Evolutionary conservation across 441 rosid genomes (phyloP).

Genomic region (Populus trichocarpa): DNA sequence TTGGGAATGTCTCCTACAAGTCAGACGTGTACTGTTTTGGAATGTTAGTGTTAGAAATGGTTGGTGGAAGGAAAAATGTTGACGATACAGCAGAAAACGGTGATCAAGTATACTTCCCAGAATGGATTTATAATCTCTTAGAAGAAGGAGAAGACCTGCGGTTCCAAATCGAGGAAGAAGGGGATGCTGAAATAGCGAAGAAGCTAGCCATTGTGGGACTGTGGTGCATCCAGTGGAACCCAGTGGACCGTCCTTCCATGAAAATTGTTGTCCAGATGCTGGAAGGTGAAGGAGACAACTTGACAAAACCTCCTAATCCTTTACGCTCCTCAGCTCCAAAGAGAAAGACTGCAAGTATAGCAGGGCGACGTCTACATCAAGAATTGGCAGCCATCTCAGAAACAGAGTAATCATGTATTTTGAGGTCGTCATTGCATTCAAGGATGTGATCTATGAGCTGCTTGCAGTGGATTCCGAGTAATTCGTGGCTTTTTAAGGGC

Average conservation of each 20-base stretch:
- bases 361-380: not conserved
- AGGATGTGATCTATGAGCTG: no score
- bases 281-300: not conserved
- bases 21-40: slow-evolving; percentile 1
- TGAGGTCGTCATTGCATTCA: no score
- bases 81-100: not conserved
- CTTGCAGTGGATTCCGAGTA: no score
- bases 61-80: slow-evolving; percentile 9
- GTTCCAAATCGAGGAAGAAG: not conserved
- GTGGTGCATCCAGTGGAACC: not conserved
- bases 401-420: not conserved
- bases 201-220: not conserved
- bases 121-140: not conserved
- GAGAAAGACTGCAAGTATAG: no score
- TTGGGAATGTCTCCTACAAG: not conserved
- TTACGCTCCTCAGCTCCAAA: not conserved
- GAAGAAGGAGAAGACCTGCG: not conserved
- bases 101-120: not conserved
- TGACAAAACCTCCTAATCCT: not conserved
- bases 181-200: not conserved
- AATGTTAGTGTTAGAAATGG: slow-evolving; percentile 8
- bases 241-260: not conserved
- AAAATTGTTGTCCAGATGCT: not conserved
- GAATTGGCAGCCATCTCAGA: not conserved
- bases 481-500: no score